phyloP scores from a whole-genome alignment of 139 green algal genomes.

The Chlamydomonas eustigma region DNA sequence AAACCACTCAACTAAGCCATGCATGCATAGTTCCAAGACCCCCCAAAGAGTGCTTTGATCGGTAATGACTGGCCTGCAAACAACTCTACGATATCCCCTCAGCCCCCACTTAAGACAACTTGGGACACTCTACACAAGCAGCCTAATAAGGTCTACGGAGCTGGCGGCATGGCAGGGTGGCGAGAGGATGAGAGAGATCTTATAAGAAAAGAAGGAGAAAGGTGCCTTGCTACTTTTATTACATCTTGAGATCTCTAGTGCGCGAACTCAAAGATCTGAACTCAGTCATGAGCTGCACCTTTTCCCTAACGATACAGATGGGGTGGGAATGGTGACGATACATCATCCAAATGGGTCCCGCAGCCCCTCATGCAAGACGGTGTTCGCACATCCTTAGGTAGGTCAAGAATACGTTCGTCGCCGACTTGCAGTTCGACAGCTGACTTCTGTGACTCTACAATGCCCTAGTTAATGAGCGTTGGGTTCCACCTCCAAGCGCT shows the following conservation, averaged over 20 bases:
- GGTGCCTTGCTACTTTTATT: too few relatives aligned
- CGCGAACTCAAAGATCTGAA: too few relatives aligned
- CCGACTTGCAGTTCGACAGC: too few relatives aligned
- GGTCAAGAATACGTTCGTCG: background rate
- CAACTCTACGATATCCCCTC: too few relatives aligned
- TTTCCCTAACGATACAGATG: too few relatives aligned
- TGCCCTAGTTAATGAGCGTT: background rate
- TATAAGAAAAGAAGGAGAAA: background rate
- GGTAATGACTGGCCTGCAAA: background rate
- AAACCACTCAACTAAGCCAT: too few relatives aligned
- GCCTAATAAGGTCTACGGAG: background rate
- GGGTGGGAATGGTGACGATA: background rate
- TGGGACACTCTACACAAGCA: background rate
- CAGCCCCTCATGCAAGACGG: background rate
- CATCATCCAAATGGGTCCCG: background rate
- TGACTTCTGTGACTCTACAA: too few relatives aligned
- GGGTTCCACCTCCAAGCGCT: background rate
- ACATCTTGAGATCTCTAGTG: too few relatives aligned
- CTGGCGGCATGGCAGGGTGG: background rate
- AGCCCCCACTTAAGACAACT: too few relatives aligned
- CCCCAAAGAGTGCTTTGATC: background rate
- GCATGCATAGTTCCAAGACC: background rate
- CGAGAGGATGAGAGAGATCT: background rate
- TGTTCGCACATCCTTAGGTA: background rate
- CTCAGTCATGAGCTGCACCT: too few relatives aligned